Base-by-base conservation (phyloP, 2,329 filamentous ascomycete genomes). In the Aspergillus carbonarius region DNA sequence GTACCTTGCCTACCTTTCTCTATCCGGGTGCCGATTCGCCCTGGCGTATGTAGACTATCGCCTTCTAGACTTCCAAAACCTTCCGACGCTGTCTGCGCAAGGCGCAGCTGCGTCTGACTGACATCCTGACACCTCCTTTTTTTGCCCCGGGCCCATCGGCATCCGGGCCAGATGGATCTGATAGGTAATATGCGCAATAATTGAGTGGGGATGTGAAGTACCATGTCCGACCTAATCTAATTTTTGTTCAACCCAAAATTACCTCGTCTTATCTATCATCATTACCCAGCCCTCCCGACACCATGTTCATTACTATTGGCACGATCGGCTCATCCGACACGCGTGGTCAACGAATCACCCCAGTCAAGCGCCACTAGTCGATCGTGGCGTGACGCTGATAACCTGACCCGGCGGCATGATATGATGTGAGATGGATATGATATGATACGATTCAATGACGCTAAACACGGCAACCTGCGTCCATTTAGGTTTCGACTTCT, bases 391-490 rank as follows among this genome's bases (percentile, higher is more conserved):
- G 51, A 54, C 40, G n/a, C 44, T 25, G 44, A 48, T 48, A 30
- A 48, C 44, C 44, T 48, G 44, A 48, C 23, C 42, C 42, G 13
- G 42, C 42, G 44, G n/a, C 30, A 54, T 48, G 44, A 51, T 49
- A 56, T 48, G 25, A 54, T 54, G 51, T 42, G 39, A 52, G 49
- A 47, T 52, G 55, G 51, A 52, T 57, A 47, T 52, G 55, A 57
- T 57, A 57, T 57, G 55, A 57, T 57, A 40, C 18, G 46, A 56
- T 27, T 30, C 34, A 15, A 47, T 30, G 23, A 47, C 44, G 44
- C 44, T 48, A 48, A 48, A 30, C 25, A 30, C 44, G 44, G 44
- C 25, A 48, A 48, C 44, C 44, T 48, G 44, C 44, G 44, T 48
- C 25, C 7, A 48, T 48, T 48, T 48, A 30, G 44, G n/a, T 32